Base-by-base conservation (phyloP, 2,329 filamentous ascomycete genomes). In the Clonostachys byssicola region DNA sequence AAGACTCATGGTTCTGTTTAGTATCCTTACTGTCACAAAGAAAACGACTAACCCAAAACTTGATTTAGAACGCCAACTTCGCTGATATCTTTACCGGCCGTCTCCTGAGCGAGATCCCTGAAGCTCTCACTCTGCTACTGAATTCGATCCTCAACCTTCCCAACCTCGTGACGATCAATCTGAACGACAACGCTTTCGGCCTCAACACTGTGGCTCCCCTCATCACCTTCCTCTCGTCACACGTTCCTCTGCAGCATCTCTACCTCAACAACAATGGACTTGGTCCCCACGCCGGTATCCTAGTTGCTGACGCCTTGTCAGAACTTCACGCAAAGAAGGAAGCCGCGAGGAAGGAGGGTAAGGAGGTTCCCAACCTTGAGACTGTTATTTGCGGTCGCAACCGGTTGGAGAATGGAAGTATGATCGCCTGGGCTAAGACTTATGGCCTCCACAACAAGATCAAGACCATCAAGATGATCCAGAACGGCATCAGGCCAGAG, bases 181-280 rank as follows among this genome's bases (percentile, higher is more conserved):
- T 99, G 39, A 96, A 92, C 70, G 94, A 99, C 71, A 99, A 99
- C 69, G 94, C 94, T 42, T 99, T 99, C 61, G 94, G 94, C 48
- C 83, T 96, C 51, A 96, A 96, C 71, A 96, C 90, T 14, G 88
- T 95, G 66, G 91, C 89, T 35, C 94, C 92, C 10, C 82, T 99
- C 43, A 89, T 96, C 56, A 88, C 89, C 50, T 99, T 99, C 73
- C 83, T 99, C 52, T 85, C 88, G 47, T 80, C 85, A 49, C 92
- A 97, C 70, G 83, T 88, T 4, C 92, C 94, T 4, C 84, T 99
- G 40, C 91, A 92, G 68, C 92, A 96, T 68, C 82, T 99, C 30
- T 90, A 95, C 69, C 83, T 99, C 49, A 97, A 97, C 78, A 99
- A 99, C 78, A 99, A 99, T 67, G 94, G 94, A 30, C 82, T 99